These are phyloP conservation scores for rapeseed (Brassica napus) DNA, from an alignment of 345 rosid genomes.

Conservation along the genomic window DNA sequence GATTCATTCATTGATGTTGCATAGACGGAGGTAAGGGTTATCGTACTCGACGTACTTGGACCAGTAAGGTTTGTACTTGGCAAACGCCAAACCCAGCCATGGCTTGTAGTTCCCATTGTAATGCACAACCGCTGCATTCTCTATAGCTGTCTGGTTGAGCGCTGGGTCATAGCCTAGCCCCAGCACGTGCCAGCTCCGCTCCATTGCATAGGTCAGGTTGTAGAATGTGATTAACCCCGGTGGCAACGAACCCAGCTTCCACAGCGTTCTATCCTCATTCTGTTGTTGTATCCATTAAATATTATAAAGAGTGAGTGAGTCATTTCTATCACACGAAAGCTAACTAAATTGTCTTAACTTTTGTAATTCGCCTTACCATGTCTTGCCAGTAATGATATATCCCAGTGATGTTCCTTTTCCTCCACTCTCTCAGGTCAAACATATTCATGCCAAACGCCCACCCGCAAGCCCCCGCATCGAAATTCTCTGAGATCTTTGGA, in stretches of 20 bases:
- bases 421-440: constrained; percentile 95
- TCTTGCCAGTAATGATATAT: constrained; percentile 97
- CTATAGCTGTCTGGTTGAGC: constrained; percentile 85
- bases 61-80: constrained; percentile 90
- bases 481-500: constrained; percentile 73
- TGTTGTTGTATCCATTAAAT: constrained; percentile 36
- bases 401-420: constrained; percentile 76
- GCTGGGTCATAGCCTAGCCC: constrained; percentile 99
- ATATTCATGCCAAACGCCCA: constrained; percentile 99
- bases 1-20: constrained; percentile 49
- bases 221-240: constrained; percentile 96
- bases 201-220: constrained; percentile 79
- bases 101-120: constrained; percentile 99
- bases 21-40: constrained; percentile 69
- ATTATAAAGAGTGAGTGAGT: neutral
- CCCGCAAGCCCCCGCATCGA: constrained; percentile 81
- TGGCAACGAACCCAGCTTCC: constrained; percentile 97
- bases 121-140: constrained; percentile 85
- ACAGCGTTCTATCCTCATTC: constrained; percentile 96
- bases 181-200: constrained; percentile 83
- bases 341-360: neutral
- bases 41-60: constrained; percentile 69
- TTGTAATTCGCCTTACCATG: constrained; percentile 51
- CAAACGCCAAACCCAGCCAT: constrained; percentile 86
- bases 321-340: constrained; percentile 3